Conservation (phyloP, 2,329 filamentous ascomycete genomes). For the Pestalotiopsis sp. region DNA sequence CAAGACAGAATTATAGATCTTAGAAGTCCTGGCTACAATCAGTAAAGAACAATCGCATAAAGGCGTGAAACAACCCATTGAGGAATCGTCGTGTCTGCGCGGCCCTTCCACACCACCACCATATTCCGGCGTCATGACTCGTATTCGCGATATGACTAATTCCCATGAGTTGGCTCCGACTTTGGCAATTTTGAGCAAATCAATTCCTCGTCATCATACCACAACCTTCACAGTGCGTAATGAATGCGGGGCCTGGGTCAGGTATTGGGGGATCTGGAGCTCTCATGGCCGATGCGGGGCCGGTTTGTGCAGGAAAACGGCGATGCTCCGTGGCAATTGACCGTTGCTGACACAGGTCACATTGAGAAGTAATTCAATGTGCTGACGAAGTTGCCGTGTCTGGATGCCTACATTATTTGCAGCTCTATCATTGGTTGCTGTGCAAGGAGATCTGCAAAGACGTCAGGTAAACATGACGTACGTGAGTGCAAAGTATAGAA, state of each 20-base stretch:
- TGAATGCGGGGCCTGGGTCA: not conserved
- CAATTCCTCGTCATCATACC: too few relatives aligned
- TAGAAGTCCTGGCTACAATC: not conserved
- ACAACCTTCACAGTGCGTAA: not conserved
- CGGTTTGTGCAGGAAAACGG: not conserved
- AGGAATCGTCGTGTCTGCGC: too few relatives aligned
- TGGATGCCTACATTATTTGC: not conserved
- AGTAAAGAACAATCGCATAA: too few relatives aligned
- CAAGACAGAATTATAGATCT: not conserved
- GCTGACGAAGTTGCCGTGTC: not conserved
- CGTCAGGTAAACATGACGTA: not conserved
- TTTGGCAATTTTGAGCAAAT: too few relatives aligned
- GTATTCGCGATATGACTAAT: too few relatives aligned
- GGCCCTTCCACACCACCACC: too few relatives aligned
- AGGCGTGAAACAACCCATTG: too few relatives aligned
- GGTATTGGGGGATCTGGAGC: not conserved
- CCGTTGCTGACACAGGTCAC: not conserved
- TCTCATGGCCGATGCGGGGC: not conserved
- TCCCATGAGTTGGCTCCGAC: too few relatives aligned
- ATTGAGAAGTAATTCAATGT: not conserved
- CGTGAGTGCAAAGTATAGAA: not conserved
- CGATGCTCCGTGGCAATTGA: conserved; percentile 1
- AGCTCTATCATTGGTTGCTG: not conserved
- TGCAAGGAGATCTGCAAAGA: not conserved
- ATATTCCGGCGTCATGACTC: too few relatives aligned